Percentiles rank a stretch among this genome's conserved stretches.
These are phyloP conservation scores for Claviceps pusilla DNA, from an alignment of 2,329 filamentous ascomycete genomes.

Conservation along the genomic window DNA sequence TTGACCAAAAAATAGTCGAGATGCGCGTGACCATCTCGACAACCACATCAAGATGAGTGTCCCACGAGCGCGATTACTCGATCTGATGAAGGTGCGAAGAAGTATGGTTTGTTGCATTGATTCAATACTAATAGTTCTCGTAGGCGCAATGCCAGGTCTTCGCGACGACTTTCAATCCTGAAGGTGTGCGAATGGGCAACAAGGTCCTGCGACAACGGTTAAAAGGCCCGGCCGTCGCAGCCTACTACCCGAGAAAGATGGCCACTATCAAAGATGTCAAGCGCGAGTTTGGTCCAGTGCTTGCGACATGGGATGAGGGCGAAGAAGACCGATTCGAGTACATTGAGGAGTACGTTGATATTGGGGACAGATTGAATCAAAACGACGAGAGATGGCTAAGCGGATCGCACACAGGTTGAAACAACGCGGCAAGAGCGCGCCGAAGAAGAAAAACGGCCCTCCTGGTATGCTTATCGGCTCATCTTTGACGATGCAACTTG, in stretches of 20 bases:
- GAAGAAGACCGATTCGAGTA: slow-evolving; percentile 70
- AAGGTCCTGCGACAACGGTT: slow-evolving; percentile 82
- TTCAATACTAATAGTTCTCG: slow-evolving; percentile 10
- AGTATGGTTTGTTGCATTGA: background rate
- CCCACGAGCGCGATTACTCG: slow-evolving; percentile 45
- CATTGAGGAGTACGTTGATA: slow-evolving; percentile 44
- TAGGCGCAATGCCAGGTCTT: slow-evolving; percentile 88
- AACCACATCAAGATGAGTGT: slow-evolving; percentile 41
- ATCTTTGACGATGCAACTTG: too few relatives aligned
- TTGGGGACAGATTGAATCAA: background rate
- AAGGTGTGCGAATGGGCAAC: slow-evolving; percentile 68
- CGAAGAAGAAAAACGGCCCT: slow-evolving; percentile 66
- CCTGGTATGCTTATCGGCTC: slow-evolving; percentile 17
- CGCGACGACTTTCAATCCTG: slow-evolving; percentile 78
- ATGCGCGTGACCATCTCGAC: slow-evolving; percentile 11
- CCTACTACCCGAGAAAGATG: slow-evolving; percentile 74
- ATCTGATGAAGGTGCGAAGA: slow-evolving; percentile 61
- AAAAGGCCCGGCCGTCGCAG: slow-evolving; percentile 63
- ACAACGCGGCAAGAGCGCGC: slow-evolving; percentile 68
- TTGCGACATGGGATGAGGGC: slow-evolving; percentile 56
- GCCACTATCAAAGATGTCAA: slow-evolving; percentile 61
- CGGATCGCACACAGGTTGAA: slow-evolving; percentile 40
- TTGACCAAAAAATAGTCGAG: background rate
- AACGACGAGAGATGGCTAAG: slow-evolving; percentile 13
- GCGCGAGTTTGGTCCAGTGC: slow-evolving; percentile 48